Evolutionary conservation across 768 basidiomycete genomes (phyloP).

Genomic region (Saitozyma sp.): DNA sequence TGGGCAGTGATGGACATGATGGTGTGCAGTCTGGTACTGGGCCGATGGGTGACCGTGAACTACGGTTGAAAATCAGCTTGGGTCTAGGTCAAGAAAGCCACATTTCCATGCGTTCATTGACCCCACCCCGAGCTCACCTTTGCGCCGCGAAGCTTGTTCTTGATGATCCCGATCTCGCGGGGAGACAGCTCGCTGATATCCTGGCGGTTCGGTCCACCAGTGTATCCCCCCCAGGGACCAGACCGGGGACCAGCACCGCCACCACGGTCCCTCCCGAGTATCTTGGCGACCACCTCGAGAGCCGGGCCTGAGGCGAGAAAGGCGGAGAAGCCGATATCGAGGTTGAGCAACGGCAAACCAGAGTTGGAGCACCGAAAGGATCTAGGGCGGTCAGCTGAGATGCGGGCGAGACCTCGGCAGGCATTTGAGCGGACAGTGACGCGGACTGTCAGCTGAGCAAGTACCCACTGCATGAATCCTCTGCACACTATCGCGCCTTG

Average conservation of each 20-base stretch:
- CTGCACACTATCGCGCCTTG: conserved; percentile 50
- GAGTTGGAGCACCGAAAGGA: conserved; percentile 49
- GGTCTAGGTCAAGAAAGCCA: neutral
- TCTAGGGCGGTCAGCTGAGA: conserved; percentile 13
- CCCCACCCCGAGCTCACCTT: conserved; percentile 19
- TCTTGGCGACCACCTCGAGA: conserved; percentile 43
- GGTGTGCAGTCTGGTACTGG: conserved; percentile 33
- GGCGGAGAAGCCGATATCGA: conserved; percentile 50
- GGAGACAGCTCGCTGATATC: conserved; percentile 16
- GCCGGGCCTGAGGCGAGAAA: conserved; percentile 49
- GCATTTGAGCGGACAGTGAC: neutral
- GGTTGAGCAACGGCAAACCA: conserved; percentile 45
- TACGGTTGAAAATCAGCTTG: conserved; percentile 6
- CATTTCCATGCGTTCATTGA: neutral
- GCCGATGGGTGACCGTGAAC: conserved; percentile 46
- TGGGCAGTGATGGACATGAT: conserved; percentile 40
- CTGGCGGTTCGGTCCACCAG: conserved; percentile 15
- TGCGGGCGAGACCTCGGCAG: neutral
- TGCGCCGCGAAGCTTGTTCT: conserved; percentile 33
- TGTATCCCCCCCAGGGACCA: conserved; percentile 16
- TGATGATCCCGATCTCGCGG: conserved; percentile 26
- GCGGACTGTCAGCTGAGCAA: neutral
- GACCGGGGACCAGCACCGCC: conserved; percentile 11
- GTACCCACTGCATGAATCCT: conserved; percentile 50
- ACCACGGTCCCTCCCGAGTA: conserved; percentile 30